Evolutionary conservation across 306 rosid genomes (phyloP).

Genomic region (Lathyrus sativus): DNA sequence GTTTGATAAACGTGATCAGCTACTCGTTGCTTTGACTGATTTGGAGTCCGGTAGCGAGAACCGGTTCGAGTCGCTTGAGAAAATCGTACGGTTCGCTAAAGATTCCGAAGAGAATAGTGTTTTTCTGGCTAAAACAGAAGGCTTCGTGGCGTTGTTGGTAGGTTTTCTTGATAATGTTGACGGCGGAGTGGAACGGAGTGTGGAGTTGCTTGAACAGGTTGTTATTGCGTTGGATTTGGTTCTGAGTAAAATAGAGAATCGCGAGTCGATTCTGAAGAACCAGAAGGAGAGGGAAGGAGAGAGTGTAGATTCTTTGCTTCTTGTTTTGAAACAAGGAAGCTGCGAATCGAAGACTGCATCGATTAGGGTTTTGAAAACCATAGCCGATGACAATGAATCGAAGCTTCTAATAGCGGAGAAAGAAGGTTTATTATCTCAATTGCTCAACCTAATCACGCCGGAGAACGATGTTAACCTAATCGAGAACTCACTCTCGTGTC

Average conservation of each 20-base stretch:
- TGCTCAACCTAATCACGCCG: slow-evolving; percentile 52
- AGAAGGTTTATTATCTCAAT: slow-evolving; percentile 55
- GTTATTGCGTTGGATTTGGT: slow-evolving; percentile 55
- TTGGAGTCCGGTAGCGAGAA: not conserved
- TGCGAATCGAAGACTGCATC: slow-evolving; percentile 52
- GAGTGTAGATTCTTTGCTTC: slow-evolving; percentile 53
- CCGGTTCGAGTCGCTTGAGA: slow-evolving; percentile 43
- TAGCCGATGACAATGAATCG: slow-evolving; percentile 60
- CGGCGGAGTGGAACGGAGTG: slow-evolving; percentile 28
- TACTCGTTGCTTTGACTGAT: slow-evolving; percentile 42
- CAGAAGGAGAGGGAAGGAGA: not conserved
- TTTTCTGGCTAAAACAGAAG: slow-evolving; percentile 53
- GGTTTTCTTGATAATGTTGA: slow-evolving; percentile 61
- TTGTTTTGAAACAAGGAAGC: slow-evolving; percentile 56
- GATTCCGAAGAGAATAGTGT: slow-evolving; percentile 64
- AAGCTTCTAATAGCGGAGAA: slow-evolving; percentile 65
- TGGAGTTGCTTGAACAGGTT: slow-evolving; percentile 48
- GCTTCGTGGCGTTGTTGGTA: slow-evolving; percentile 51
- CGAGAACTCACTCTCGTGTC: slow-evolving; percentile 60
- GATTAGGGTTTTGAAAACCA: slow-evolving; percentile 51
- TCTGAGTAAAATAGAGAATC: slow-evolving; percentile 41
- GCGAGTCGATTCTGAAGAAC: slow-evolving; percentile 49
- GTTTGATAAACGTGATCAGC: slow-evolving; percentile 43
- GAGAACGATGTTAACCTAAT: slow-evolving; percentile 53
- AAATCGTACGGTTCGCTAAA: slow-evolving; percentile 53